phyloP scores from a whole-genome alignment of 306 rosid species.

The Fragaria iinumae region DNA sequence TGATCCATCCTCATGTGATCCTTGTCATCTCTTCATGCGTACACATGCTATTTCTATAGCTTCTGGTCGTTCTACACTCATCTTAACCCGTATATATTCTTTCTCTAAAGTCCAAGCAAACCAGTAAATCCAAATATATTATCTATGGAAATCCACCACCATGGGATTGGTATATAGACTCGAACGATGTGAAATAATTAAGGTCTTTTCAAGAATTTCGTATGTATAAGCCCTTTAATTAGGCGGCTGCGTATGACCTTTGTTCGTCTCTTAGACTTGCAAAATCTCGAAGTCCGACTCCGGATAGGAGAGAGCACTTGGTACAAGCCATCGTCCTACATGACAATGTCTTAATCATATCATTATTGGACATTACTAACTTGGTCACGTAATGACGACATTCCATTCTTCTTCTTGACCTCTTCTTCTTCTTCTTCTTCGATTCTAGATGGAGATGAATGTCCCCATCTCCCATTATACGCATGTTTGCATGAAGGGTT shows the following conservation, averaged over 20 bases:
- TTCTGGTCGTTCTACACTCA: not conserved
- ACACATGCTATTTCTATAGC: slow-evolving; percentile 21
- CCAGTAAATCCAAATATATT: not conserved
- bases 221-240: not conserved
- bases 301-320: not conserved
- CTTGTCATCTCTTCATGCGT: slow-evolving; percentile 30
- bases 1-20: slow-evolving; percentile 27
- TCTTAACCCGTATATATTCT: slow-evolving; percentile 1
- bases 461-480: not conserved
- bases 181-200: not conserved
- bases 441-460: not conserved
- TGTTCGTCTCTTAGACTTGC: not conserved
- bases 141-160: not conserved
- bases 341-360: not conserved
- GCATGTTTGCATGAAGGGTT: not conserved
- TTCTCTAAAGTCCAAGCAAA: not conserved
- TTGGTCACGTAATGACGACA: not conserved
- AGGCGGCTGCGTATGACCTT: no score
- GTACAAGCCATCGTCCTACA: not conserved
- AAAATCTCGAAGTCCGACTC: not conserved
- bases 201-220: no score
- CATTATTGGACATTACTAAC: not conserved
- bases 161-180: not conserved
- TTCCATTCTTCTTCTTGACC: not conserved
- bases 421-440: not conserved